Conservation (phyloP, 2,329 filamentous ascomycete genomes). For the Dactylellina cionopaga region DNA sequence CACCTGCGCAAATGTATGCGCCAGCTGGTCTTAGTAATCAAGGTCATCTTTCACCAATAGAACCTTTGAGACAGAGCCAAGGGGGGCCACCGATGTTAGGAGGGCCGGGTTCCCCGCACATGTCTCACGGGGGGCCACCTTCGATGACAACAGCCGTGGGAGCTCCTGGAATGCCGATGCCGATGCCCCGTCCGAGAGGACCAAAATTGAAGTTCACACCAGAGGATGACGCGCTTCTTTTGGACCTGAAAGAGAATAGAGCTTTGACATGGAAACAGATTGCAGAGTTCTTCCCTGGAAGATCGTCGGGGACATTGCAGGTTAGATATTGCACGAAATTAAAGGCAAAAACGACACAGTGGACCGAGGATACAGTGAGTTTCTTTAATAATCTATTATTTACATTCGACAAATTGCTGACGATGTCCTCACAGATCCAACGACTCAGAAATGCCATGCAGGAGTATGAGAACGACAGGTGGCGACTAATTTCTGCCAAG, state of each 20-base stretch:
- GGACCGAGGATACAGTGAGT: slow-evolving; percentile 91
- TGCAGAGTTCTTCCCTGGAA: slow-evolving; percentile 91
- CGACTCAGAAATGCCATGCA: slow-evolving; percentile 79
- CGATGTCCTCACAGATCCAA: slow-evolving; percentile 69
- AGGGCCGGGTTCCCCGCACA: slow-evolving; percentile 62
- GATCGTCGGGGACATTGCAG: slow-evolving; percentile 88
- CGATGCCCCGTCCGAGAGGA: slow-evolving; percentile 80
- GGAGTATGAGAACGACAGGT: slow-evolving; percentile 90
- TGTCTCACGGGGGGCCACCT: slow-evolving; percentile 75
- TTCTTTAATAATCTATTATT: background rate
- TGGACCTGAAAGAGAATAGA: slow-evolving; percentile 93
- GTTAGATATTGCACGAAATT: slow-evolving; percentile 95
- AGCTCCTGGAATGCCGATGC: slow-evolving; percentile 75
- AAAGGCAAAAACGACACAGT: slow-evolving; percentile 90
- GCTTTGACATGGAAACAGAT: slow-evolving; percentile 98
- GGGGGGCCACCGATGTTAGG: slow-evolving; percentile 47
- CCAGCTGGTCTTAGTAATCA: slow-evolving; percentile 42
- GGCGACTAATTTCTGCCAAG: slow-evolving; percentile 90
- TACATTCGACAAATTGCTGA: slow-evolving; percentile 57
- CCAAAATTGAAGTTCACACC: slow-evolving; percentile 94
- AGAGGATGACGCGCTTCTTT: slow-evolving; percentile 86
- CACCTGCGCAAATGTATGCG: slow-evolving; percentile 52
- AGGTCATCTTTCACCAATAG: slow-evolving; percentile 48
- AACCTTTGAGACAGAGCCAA: slow-evolving; percentile 51
- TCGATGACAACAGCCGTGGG: slow-evolving; percentile 78